Conservation (phyloP, 495 filamentous ascomycete genomes). For the Sordaria brevicollis region DNA sequence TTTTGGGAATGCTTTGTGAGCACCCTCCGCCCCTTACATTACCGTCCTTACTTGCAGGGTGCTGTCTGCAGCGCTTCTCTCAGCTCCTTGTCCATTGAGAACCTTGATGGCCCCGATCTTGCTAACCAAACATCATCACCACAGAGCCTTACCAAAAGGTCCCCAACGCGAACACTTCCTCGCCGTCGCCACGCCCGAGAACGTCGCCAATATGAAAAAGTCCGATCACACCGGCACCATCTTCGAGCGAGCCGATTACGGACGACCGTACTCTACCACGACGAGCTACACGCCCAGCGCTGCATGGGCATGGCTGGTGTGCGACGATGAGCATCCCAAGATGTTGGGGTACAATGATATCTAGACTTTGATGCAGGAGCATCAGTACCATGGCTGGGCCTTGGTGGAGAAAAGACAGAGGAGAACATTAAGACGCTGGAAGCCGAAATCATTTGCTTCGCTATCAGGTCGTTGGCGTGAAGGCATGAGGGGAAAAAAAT, state of each 20-base stretch:
- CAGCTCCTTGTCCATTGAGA: no score
- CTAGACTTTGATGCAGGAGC: not conserved
- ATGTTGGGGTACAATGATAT: slow-evolving; percentile 22
- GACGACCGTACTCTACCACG: slow-evolving; percentile 12
- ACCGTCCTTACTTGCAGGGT: no score
- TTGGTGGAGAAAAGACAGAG: no score
- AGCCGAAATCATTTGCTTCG: no score
- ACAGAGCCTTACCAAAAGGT: slow-evolving; percentile 19
- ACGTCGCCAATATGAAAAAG: slow-evolving; percentile 36
- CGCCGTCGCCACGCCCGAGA: slow-evolving; percentile 37
- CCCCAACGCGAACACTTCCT: slow-evolving; percentile 38
- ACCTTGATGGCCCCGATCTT: not conserved
- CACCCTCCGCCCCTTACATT: not conserved
- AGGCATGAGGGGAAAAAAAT: not conserved
- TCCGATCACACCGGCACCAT: slow-evolving; percentile 21
- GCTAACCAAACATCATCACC: not conserved
- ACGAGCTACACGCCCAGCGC: slow-evolving; percentile 20
- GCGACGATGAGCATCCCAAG: slow-evolving; percentile 5
- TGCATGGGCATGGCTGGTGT: slow-evolving; percentile 21
- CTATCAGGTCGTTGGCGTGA: not conserved
- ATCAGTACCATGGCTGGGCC: no score
- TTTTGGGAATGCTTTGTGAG: slow-evolving; percentile 48
- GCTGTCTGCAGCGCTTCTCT: no score
- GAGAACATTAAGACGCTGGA: no score
- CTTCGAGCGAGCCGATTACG: slow-evolving; percentile 22